phyloP scores from a whole-genome alignment of 208 protist species.

The Wallacemonas sp. region DNA sequence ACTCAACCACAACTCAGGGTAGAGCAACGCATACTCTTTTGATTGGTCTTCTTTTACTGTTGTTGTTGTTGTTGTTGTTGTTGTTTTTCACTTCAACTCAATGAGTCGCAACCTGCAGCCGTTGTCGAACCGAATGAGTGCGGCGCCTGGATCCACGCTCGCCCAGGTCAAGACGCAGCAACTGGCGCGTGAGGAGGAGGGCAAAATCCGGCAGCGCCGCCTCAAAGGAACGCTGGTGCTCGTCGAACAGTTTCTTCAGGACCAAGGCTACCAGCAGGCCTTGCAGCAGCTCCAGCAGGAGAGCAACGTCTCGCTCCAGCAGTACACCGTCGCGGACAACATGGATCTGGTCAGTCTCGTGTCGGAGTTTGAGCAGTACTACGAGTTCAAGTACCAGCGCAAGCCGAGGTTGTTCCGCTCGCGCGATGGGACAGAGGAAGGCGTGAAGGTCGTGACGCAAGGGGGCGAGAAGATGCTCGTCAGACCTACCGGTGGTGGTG shows the following conservation, averaged over 20 bases:
- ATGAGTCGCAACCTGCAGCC: constrained; percentile 54
- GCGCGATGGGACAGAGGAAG: constrained; percentile 25
- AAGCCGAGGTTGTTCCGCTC: constrained; percentile 81
- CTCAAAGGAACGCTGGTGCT: constrained; percentile 82
- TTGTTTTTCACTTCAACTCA: neutral
- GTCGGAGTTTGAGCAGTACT: constrained; percentile 89
- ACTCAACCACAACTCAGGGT: too few species aligned
- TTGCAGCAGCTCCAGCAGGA: constrained; percentile 85
- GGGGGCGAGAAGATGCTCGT: constrained; percentile 46
- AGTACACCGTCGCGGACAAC: constrained; percentile 85
- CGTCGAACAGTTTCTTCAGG: constrained; percentile 80
- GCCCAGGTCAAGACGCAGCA: constrained; percentile 81
- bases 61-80: neutral
- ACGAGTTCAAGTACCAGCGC: constrained; percentile 83
- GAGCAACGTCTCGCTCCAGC: constrained; percentile 65
- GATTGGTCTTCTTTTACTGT: constrained; percentile 3
- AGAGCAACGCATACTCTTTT: too few species aligned
- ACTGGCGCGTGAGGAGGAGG: constrained; percentile 81
- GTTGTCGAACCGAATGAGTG: constrained; percentile 62
- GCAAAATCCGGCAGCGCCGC: constrained; percentile 64
- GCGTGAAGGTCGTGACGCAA: constrained; percentile 22
- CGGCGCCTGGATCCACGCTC: constrained; percentile 63
- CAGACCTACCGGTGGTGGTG: constrained; percentile 13
- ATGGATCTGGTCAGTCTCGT: constrained; percentile 85
- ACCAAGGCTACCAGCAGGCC: constrained; percentile 78